Conservation (phyloP, 2,329 filamentous ascomycete species). For the Pseudopyricularia javanii region DNA sequence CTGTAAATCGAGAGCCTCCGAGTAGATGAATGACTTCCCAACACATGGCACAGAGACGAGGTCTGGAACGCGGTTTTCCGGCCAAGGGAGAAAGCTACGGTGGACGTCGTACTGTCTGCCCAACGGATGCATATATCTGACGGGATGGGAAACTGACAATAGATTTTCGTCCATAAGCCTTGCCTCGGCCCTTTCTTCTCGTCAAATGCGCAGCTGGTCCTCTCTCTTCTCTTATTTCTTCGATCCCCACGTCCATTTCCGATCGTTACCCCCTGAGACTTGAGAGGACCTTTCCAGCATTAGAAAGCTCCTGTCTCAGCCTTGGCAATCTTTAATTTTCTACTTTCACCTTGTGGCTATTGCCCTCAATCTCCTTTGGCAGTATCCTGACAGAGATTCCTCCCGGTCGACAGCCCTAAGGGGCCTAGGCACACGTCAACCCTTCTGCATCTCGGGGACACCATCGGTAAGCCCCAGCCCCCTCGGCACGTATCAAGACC, state of each 20-base stretch:
- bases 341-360: not conserved
- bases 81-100: too few species aligned
- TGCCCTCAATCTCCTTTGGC: not conserved
- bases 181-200: not conserved
- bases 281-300: not conserved
- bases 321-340: not conserved
- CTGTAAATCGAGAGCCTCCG: too few species aligned
- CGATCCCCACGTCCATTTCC: not conserved
- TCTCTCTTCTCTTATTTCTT: not conserved
- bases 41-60: too few species aligned
- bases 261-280: not conserved
- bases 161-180: not conserved
- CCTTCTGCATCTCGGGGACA: not conserved
- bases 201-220: not conserved
- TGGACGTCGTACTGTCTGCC: too few species aligned
- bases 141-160: not conserved
- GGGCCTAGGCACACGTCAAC: not conserved
- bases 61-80: too few species aligned
- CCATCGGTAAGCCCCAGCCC: not conserved
- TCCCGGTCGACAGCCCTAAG: not conserved
- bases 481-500: not conserved
- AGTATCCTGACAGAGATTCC: not conserved
- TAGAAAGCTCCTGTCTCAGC: not conserved
- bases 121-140: too few species aligned
- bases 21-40: too few species aligned